phyloP scores from a whole-genome alignment of 306 rosid species.

The Citrullus amarus region DNA sequence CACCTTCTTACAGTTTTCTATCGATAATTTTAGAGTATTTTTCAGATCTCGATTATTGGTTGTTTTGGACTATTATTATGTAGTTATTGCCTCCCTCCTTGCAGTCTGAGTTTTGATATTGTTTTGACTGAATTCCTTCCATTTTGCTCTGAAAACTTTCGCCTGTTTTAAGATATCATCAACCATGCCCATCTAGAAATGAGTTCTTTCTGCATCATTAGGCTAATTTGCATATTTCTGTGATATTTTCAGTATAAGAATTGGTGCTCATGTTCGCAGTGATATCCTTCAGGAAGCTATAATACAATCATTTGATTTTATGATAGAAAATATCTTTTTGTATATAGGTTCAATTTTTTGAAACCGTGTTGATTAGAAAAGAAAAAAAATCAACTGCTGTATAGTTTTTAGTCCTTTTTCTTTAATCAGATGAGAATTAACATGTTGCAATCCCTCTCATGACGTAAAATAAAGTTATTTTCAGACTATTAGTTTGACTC shows the following conservation, averaged over 20 bases:
- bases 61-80: constrained; percentile 3
- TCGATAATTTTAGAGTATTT: neutral
- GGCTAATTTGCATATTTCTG: neutral
- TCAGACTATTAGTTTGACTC: too few relatives aligned
- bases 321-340: neutral
- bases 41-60: neutral
- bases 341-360: too few relatives aligned
- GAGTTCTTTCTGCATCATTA: neutral
- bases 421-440: too few relatives aligned
- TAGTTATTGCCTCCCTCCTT: neutral
- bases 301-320: neutral
- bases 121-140: neutral
- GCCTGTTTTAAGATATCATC: neutral
- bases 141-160: neutral
- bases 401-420: too few relatives aligned
- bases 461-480: too few relatives aligned
- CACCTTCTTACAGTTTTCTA: constrained; percentile 60
- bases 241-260: neutral
- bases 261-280: neutral
- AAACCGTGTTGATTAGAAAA: too few relatives aligned
- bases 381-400: too few relatives aligned
- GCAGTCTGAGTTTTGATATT: neutral
- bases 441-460: too few relatives aligned
- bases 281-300: neutral
- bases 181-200: neutral